Evolutionary conservation across 768 basidiomycete species (phyloP), one percentile per base, ranked within the genome.

Genomic region (Amanita brunnescens): DNA sequence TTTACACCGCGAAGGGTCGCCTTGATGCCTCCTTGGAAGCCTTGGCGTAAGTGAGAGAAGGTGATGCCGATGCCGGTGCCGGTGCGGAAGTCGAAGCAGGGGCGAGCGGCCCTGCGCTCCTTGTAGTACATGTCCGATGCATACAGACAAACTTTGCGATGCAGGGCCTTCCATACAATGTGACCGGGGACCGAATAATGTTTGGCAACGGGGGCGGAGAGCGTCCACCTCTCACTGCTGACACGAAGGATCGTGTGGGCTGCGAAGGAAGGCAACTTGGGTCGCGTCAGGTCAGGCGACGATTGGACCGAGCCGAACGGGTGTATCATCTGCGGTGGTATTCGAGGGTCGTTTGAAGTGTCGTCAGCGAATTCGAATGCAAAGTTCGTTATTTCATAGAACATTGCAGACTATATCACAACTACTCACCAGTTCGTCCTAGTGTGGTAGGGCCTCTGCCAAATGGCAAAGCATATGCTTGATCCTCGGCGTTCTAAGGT

Each of bases 351-450:
- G 63, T 49, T 62, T 56, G 1, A 51, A 52, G 67, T 55, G 54
- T 77, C 75, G 52, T 78, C 73, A 1, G 79, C 77, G 34, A 83
- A 69, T n/a, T 79, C 74, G 62, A 84, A 77, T 32, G 77, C 75
- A 13, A 81, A 64, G 51, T 80, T 70, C 6, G 74, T 74, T 0
- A 70, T 69, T 63, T 78, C 75, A 81, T 84, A 55, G 18, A 33
- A 24, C 38, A 20, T 8, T 16, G 21, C 46, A 26, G 42, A 12
- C 43, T 46, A 53, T n/a, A 35, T 30, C 13, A 41, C 39, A 20
- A 16, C 20, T 4, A 70, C 78, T 59, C 61, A 83, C 83, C 56
- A 85, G 64, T 6, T 67, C 33, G 29, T 62, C 39, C 76, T 79
- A 81, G 0, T 47, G 20, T 1, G 47, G 51, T 23, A 83, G 68